Conservation (phyloP, 208 protist species). For the Histomonas meleagridis region DNA sequence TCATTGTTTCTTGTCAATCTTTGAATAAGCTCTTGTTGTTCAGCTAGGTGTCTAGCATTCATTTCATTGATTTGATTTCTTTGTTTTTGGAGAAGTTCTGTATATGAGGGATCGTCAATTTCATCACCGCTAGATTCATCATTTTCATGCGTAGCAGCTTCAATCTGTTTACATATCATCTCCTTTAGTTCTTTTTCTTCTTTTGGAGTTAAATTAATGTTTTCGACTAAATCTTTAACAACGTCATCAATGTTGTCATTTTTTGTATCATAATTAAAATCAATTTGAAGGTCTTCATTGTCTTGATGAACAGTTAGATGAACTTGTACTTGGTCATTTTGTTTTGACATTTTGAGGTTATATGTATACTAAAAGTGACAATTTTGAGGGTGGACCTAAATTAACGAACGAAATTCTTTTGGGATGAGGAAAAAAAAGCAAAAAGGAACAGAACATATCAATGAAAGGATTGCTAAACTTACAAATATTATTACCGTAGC, state of each 20-base stretch:
- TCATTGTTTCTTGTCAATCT: not conserved
- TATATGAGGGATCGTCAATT: not conserved
- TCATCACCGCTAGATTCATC: not conserved
- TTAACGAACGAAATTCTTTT: too few relatives aligned
- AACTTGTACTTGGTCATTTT: not conserved
- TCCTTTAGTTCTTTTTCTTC: not conserved
- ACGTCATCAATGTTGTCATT: slow-evolving; percentile 6
- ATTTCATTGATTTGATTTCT: not conserved
- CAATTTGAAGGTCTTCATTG: not conserved
- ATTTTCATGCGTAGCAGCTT: too few relatives aligned
- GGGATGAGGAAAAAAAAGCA: too few relatives aligned
- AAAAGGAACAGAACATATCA: too few relatives aligned
- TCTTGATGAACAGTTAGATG: not conserved
- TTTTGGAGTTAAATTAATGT: not conserved
- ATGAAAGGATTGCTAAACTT: too few relatives aligned
- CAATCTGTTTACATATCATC: not conserved
- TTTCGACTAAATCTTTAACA: not conserved
- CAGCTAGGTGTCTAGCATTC: not conserved
- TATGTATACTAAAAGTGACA: too few relatives aligned
- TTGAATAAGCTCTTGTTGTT: not conserved
- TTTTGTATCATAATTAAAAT: not conserved
- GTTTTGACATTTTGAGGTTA: too few relatives aligned
- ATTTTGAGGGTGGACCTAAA: too few relatives aligned
- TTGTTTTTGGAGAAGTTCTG: not conserved
- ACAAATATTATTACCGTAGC: too few relatives aligned